These are phyloP conservation scores for Hura crepitans DNA, from an alignment of 441 rosid genomes.

Conservation along the genomic window DNA sequence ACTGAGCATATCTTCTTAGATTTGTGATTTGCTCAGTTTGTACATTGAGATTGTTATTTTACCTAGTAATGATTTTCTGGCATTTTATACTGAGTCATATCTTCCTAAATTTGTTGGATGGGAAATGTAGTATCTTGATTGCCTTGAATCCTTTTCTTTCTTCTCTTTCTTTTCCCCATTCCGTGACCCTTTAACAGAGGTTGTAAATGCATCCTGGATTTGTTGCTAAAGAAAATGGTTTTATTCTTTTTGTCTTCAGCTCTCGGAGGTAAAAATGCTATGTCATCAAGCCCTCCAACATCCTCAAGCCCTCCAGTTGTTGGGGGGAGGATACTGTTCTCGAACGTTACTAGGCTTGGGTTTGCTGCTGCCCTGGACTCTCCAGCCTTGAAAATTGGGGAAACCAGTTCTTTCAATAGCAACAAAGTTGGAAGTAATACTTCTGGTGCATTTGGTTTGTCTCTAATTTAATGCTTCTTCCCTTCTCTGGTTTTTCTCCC, in stretches of 20 bases:
- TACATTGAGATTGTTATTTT: not conserved
- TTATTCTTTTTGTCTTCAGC: conserved; percentile 35
- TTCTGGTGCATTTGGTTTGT: conserved; percentile 32
- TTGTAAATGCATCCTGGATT: not conserved
- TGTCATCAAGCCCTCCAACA: conserved; percentile 52
- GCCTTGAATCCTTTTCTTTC: not conserved
- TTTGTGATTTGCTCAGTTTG: too few species aligned
- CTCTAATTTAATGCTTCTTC: not conserved
- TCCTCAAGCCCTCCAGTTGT: conserved; percentile 65
- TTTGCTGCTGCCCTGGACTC: conserved; percentile 89
- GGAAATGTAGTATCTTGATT: not conserved
- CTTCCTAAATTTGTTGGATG: too few species aligned
- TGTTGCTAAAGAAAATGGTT: not conserved
- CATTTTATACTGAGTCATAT: too few species aligned
- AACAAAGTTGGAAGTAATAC: conserved; percentile 35
- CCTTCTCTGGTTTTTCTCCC: not conserved
- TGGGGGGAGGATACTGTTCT: conserved; percentile 70
- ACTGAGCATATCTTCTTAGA: not conserved
- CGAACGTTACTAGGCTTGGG: conserved; percentile 82
- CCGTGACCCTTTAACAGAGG: not conserved
- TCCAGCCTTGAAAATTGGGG: conserved; percentile 64
- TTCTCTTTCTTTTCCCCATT: not conserved
- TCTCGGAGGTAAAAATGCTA: conserved; percentile 49
- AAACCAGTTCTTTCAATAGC: conserved; percentile 29
- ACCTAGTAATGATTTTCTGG: not conserved